A percentile compares a stretch with the other conserved stretches of the same genome.
phyloP scores from a whole-genome alignment of 805 yeast species.

The Saturnispora saitoi region DNA sequence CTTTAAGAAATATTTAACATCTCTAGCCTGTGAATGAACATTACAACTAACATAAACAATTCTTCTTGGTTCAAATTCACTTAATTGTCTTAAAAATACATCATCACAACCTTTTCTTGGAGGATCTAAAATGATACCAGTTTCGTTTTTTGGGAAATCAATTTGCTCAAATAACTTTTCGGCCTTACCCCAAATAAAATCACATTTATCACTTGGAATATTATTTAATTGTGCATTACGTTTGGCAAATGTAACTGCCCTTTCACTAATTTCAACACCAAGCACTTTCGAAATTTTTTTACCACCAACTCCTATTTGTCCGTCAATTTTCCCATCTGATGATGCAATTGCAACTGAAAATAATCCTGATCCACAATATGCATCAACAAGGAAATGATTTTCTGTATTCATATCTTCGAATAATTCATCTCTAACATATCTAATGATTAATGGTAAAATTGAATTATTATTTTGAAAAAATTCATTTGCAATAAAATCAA shows the following conservation, averaged over 20 bases:
- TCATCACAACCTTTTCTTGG: constrained; percentile 97
- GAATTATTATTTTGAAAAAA: constrained; percentile 95
- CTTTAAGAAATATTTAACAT: constrained; percentile 71
- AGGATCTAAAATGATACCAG: constrained; percentile 91
- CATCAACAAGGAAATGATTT: constrained; percentile 69
- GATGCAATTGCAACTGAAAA: constrained; percentile 78
- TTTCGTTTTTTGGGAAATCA: constrained; percentile 63
- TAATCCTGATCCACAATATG: constrained; percentile 93
- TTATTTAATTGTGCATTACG: constrained; percentile 70
- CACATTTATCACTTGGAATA: constrained; percentile 53
- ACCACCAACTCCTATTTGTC: constrained; percentile 2
- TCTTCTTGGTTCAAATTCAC: constrained; percentile 74
- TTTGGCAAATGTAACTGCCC: constrained; percentile 81
- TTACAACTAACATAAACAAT: constrained; percentile 95
- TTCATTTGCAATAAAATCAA: constrained; percentile 89
- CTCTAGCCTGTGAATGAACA: constrained; percentile 96
- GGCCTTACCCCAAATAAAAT: constrained; percentile 85
- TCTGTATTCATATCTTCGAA: constrained; percentile 29
- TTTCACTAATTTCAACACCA: constrained; percentile 92
- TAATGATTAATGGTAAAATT: constrained; percentile 74
- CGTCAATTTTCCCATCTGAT: constrained; percentile 3
- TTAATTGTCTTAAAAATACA: constrained; percentile 74
- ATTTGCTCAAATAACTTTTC: constrained; percentile 77
- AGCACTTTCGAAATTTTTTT: constrained; percentile 72
- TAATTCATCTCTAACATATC: constrained; percentile 69